A percentile compares a stretch with the other conserved stretches of the same genome.
Conservation (phyloP, 345 rosid genomes). For the Syzygium oleosum region DNA sequence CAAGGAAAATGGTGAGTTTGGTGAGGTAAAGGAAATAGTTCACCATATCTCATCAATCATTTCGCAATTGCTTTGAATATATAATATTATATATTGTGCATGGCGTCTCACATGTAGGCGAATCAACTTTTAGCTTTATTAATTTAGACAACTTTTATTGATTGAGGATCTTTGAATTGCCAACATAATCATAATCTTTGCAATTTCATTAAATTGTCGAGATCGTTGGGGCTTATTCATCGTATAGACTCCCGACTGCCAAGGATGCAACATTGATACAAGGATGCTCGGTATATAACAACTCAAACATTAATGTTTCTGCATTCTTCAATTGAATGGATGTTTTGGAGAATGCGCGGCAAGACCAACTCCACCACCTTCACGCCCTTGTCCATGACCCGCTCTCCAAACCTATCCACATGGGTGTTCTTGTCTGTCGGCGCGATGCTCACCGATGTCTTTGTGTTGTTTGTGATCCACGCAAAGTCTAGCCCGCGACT, state of each 20-base stretch:
- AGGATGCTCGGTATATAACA: neutral
- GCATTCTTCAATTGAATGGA: neutral
- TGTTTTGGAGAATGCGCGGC: neutral
- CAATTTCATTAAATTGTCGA: neutral
- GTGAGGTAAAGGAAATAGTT: neutral
- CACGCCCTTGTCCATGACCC: too few species aligned
- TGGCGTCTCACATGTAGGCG: rapidly evolving
- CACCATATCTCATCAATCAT: neutral
- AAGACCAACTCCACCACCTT: too few species aligned
- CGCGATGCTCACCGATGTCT: neutral
- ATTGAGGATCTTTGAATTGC: neutral
- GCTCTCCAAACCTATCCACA: neutral
- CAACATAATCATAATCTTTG: neutral
- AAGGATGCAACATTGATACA: neutral
- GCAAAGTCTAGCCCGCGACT: neutral
- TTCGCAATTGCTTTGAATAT: neutral
- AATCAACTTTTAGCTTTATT: neutral
- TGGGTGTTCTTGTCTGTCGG: neutral
- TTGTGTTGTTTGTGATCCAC: neutral
- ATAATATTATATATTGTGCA: too few species aligned
- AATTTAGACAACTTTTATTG: neutral
- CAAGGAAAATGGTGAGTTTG: neutral
- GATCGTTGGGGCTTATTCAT: neutral
- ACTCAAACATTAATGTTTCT: neutral
- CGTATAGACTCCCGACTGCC: neutral